phyloP scores from a whole-genome alignment of 2,329 filamentous ascomycete species.

The Chaetomiaceae sp. region DNA sequence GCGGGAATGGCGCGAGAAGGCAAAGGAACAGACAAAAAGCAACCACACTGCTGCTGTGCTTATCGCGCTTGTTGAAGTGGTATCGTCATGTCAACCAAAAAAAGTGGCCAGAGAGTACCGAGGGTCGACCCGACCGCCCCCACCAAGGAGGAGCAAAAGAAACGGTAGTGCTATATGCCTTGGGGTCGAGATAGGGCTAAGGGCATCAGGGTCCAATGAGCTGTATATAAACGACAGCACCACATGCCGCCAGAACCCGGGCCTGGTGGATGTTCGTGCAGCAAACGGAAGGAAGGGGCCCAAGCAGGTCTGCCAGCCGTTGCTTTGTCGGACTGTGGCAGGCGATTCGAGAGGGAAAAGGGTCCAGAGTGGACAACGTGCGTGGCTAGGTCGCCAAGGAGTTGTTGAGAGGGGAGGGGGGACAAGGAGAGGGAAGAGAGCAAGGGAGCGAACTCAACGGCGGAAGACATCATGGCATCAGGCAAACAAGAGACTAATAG shows the following conservation, averaged over 20 bases:
- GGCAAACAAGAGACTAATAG: neutral
- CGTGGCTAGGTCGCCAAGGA: no score
- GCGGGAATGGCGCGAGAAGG: neutral
- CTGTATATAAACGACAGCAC: slow-evolving; percentile 2
- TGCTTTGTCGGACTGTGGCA: no score
- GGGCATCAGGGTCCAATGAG: neutral
- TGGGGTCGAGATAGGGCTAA: neutral
- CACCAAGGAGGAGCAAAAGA: neutral
- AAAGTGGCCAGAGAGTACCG: neutral
- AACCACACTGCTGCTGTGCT: slow-evolving; percentile 6
- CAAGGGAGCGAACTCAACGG: neutral
- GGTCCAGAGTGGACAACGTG: no score
- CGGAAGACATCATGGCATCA: neutral
- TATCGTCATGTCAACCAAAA: neutral
- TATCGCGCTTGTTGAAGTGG: slow-evolving; percentile 1
- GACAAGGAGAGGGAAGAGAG: neutral
- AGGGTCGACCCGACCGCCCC: neutral
- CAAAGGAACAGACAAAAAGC: slow-evolving; percentile 4
- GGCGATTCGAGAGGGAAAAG: no score
- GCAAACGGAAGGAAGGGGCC: slow-evolving; percentile 1
- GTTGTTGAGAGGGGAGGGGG: neutral
- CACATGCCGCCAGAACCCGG: neutral
- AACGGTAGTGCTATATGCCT: neutral
- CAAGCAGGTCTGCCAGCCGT: neutral
- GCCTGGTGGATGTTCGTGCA: neutral